phyloP scores from a whole-genome alignment of 495 filamentous ascomycete species.

The Cryomyces antarcticus region DNA sequence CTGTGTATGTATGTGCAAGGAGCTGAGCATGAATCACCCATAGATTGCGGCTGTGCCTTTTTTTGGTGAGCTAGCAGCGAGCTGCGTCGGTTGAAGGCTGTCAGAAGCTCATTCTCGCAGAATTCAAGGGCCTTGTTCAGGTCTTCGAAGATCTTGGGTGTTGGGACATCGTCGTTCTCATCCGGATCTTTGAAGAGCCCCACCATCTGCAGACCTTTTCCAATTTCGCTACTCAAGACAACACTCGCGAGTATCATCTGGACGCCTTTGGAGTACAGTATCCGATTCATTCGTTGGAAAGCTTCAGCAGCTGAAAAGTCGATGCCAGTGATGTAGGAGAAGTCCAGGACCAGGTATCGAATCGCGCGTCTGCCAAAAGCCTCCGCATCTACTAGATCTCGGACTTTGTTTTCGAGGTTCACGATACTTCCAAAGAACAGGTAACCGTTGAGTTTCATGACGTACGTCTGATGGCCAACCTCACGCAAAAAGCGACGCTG shows the following conservation, averaged over 20 bases:
- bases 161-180: conserved; percentile 38
- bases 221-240: conserved; percentile 48
- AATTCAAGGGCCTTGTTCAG: conserved; percentile 82
- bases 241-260: conserved; percentile 67
- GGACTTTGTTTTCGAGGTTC: conserved; percentile 71
- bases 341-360: conserved; percentile 74
- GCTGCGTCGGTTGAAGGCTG: conserved; percentile 45
- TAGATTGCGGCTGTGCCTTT: conserved; percentile 5
- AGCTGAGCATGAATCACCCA: background rate
- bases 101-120: conserved; percentile 88
- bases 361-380: conserved; percentile 58
- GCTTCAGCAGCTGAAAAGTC: conserved; percentile 93
- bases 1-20: background rate
- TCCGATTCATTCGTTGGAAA: conserved; percentile 75
- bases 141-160: conserved; percentile 51
- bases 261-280: conserved; percentile 51
- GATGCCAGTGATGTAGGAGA: conserved; percentile 72
- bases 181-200: conserved; percentile 42
- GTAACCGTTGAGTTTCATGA: conserved; percentile 80
- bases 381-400: conserved; percentile 61
- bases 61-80: conserved; percentile 5
- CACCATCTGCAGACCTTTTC: conserved; percentile 56
- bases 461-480: conserved; percentile 67
- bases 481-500: conserved; percentile 72
- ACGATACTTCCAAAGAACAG: conserved; percentile 96